Evolutionary conservation across 768 basidiomycete genomes (phyloP), one percentile per base, ranked within the genome.

Genomic region (Tephrocybe rancida): DNA sequence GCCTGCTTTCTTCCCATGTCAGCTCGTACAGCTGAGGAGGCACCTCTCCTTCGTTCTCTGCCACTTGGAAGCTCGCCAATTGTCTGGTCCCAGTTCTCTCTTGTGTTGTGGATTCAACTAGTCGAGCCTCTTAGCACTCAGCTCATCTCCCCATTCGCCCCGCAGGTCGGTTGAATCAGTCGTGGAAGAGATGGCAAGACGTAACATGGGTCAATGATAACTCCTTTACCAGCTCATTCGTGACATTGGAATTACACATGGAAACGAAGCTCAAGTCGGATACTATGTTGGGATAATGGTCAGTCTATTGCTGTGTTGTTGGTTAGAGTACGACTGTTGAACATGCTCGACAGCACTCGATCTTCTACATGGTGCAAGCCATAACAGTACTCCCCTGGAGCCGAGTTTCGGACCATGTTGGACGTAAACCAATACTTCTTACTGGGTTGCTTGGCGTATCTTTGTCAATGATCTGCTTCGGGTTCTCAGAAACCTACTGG

Each of bases 231-330:
- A 87, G 88, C 73, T 88, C 37, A 79, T 87, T 52, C 82, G 85
- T 22, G 84, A 84, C 61, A 74, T 87, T 48, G 88, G 85, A 10
- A 77, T 90, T 7, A 89, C 87, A 11, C 70, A 84, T 60, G 89
- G 88, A 26, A 81, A 89, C 62, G 87, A 90, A 63, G 79, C 80
- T 2, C 75, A 78, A 57, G 86, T 91, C 9, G 90, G 88, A 39
- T 86, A 88, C 65, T 92, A 91, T 71, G 87, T 89, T 50, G 90
- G 90, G 16, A 60, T 90, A 9, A 71, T 92, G 80, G 89, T 88
- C 21, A 29, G 79, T 65, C 16, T 16, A 9, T 21, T 41, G 14
- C 10, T 1, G 4, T n/a, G 3, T 7, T 32, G 7, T 41, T 19
- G 3, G 18, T 22, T 21, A 19, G 13, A 37, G n/a, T 22, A 41